phyloP scores from a whole-genome alignment of 1,284 basidiomycete genomes.

The Cutaneotrichosporon spelunceum region DNA sequence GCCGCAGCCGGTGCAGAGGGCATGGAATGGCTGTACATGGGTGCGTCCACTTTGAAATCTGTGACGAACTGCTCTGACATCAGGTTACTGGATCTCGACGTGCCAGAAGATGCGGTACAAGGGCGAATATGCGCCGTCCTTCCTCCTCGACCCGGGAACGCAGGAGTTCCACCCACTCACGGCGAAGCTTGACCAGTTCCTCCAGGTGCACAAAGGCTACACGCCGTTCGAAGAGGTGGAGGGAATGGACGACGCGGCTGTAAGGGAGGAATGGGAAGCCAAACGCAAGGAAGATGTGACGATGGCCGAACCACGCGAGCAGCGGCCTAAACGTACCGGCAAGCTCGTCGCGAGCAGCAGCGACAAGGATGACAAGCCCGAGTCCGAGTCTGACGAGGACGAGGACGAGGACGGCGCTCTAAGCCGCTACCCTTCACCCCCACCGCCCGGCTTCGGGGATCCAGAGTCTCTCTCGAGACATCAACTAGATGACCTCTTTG shows the following conservation, averaged over 20 bases:
- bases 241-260: slow-evolving; percentile 2
- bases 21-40: slow-evolving; percentile 77
- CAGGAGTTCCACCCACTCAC: slow-evolving; percentile 69
- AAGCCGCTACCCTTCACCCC: slow-evolving; percentile 32
- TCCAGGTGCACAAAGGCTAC: slow-evolving; percentile 58
- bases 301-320: slow-evolving; percentile 1
- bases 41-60: slow-evolving; percentile 53
- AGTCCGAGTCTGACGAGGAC: slow-evolving; percentile 20
- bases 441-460: slow-evolving; percentile 44
- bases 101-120: slow-evolving; percentile 98
- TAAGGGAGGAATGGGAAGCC: slow-evolving; percentile 5
- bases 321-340: neutral
- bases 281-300: neutral
- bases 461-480: slow-evolving; percentile 25
- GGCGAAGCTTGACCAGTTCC: slow-evolving; percentile 62
- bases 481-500: slow-evolving; percentile 30
- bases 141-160: slow-evolving; percentile 80
- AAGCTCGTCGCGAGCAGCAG: neutral
- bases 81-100: slow-evolving; percentile 86
- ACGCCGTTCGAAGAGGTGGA: slow-evolving; percentile 37
- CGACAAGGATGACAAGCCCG: slow-evolving; percentile 1
- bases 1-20: slow-evolving; percentile 62
- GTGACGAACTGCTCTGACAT: slow-evolving; percentile 1
- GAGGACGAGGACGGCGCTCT: slow-evolving; percentile 22
- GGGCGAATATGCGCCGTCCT: slow-evolving; percentile 83